phyloP scores from a whole-genome alignment of 805 yeast species.

The Wickerhamomyces strasburgensis region DNA sequence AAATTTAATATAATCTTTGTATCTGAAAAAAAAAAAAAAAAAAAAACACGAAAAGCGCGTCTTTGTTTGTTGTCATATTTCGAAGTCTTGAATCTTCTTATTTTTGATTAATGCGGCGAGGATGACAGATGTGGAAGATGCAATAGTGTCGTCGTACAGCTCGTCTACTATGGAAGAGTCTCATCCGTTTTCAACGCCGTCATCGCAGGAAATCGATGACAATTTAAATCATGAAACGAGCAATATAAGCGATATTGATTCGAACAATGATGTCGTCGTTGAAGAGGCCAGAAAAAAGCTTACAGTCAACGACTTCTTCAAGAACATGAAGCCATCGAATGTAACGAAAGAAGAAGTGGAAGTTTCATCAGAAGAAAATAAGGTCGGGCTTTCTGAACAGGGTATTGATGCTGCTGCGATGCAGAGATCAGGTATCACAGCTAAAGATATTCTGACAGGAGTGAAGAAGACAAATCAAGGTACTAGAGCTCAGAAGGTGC shows the following conservation, averaged over 20 bases:
- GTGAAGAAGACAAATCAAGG: constrained; percentile 7
- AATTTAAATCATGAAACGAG: constrained; percentile 3
- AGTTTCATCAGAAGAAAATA: neutral
- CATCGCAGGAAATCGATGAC: neutral
- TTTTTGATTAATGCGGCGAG: neutral
- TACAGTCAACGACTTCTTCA: constrained; percentile 13
- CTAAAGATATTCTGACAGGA: constrained; percentile 14
- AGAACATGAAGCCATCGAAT: constrained; percentile 4
- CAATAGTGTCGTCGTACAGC: neutral
- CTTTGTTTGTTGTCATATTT: constrained; percentile 3
- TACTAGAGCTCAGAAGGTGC: neutral
- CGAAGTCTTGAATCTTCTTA: no score
- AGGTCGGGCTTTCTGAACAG: neutral
- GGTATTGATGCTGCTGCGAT: neutral
- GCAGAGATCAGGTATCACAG: constrained; percentile 12
- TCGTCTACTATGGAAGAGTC: neutral
- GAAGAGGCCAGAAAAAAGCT: constrained; percentile 1
- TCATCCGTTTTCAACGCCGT: neutral
- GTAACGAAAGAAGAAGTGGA: neutral
- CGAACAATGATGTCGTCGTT: neutral
- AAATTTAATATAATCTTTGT: no score
- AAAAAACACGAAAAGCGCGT: no score
- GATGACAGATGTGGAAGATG: neutral
- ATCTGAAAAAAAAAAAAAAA: no score
- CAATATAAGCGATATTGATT: constrained; percentile 9